These are phyloP conservation scores for Delonix regia DNA, from an alignment of 306 rosid genomes.

Conservation along the genomic window DNA sequence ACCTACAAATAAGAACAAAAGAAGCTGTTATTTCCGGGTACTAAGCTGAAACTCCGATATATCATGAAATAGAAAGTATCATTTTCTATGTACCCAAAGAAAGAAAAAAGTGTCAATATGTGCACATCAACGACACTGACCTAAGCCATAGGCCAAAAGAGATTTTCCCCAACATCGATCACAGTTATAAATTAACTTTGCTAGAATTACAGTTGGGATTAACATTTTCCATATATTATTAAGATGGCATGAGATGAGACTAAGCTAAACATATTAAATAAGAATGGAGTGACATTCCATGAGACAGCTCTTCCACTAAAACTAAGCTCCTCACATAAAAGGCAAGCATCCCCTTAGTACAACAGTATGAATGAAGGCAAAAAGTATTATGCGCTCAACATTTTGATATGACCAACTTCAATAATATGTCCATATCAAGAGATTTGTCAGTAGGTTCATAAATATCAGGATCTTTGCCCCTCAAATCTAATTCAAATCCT, in stretches of 20 bases:
- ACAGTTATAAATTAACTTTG: neutral
- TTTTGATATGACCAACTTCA: neutral
- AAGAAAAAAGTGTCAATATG: neutral
- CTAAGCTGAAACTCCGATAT: slow-evolving; percentile 5
- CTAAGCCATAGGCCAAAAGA: neutral
- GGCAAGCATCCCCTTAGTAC: neutral
- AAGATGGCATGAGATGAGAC: neutral
- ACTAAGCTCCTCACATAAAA: neutral
- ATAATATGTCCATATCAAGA: neutral
- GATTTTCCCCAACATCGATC: neutral
- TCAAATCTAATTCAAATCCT: neutral
- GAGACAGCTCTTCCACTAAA: neutral
- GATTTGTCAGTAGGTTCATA: neutral
- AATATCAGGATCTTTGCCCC: neutral
- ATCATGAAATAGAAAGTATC: slow-evolving; percentile 13
- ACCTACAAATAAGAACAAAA: slow-evolving; percentile 54
- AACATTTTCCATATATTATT: slow-evolving; percentile 15
- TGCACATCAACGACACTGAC: neutral
- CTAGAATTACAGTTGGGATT: slow-evolving; percentile 9
- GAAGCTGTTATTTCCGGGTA: slow-evolving; percentile 7
- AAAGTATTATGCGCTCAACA: neutral
- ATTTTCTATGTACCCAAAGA: neutral
- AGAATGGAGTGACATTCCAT: neutral
- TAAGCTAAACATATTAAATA: neutral
- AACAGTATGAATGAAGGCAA: neutral